Base-by-base conservation (phyloP, 116 monocot species). In the Dioscorea cayenensis region DNA sequence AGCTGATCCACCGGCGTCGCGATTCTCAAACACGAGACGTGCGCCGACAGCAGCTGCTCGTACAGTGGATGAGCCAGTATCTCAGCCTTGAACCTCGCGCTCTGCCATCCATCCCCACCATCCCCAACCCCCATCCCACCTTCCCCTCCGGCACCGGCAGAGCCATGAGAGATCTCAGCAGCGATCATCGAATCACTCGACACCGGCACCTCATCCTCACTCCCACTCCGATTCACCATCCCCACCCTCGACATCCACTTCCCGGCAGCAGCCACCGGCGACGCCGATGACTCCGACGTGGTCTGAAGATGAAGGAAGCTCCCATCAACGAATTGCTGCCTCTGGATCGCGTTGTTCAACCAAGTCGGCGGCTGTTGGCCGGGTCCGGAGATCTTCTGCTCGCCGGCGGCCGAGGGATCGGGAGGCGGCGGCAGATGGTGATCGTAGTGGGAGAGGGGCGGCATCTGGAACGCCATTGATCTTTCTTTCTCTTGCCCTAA, bases 251-350 rank as follows among this genome's bases (percentile, higher is more conserved):
- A 43, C 28, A 66, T 68, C 71, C 74, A 86, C 71, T 68, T 76
- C 64, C 19, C 66, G 11, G 49, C 68, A 14, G 32, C 79, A 1
- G 63, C 77, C 18, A 64, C 68, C 25, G 78, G 75, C 48, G 86
- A 77, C 52, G 79, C 62, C 75, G 89, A 80, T 32, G 85, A 67
- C 59, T 89, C 92, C 58, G 92, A 84, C 49, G 77, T 73, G 36
- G 94, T 87, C 78, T 94, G 94, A 20, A 94, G 87, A 77, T 94
- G 94, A 72, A 94, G 94, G 76, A 94, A 94, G 79, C 86, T 88
- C 11, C 94, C 90, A 80, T 90, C 90, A 8, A 32, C 75, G 75
- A 77, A 79, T 18, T 69, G 85, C 19, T 78, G 92, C 14, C 83
- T 72, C 59, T 84, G 85, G 29, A 81, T 80, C 32, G 90, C 84